phyloP scores from a whole-genome alignment of 2,329 filamentous ascomycete genomes.

The Hypoxylon sp. region DNA sequence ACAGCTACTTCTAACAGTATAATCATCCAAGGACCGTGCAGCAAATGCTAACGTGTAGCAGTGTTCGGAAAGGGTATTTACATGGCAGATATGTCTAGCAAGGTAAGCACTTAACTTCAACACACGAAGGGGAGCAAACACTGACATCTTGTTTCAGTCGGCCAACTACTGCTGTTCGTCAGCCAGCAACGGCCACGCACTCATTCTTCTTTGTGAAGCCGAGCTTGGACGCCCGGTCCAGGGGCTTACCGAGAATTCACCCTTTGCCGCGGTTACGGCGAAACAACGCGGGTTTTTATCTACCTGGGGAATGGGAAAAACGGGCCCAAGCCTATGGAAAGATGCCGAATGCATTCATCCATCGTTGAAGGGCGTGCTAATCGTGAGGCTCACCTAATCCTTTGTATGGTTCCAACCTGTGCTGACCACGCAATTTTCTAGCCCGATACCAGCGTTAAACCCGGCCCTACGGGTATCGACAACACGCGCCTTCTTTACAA shows the following conservation, averaged over 20 bases:
- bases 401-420: slow-evolving; percentile 2
- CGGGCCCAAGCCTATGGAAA: slow-evolving; percentile 79
- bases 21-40: not conserved
- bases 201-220: slow-evolving; percentile 87
- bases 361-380: slow-evolving; percentile 76
- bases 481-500: slow-evolving; percentile 74
- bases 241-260: slow-evolving; percentile 70
- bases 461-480: slow-evolving; percentile 64
- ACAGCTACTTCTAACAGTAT: not conserved
- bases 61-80: slow-evolving; percentile 93
- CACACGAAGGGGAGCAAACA: not conserved
- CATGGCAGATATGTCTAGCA: slow-evolving; percentile 86
- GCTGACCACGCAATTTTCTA: slow-evolving; percentile 48
- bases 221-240: slow-evolving; percentile 84
- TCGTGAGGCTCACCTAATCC: slow-evolving; percentile 65
- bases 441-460: slow-evolving; percentile 65
- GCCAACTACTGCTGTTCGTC: slow-evolving; percentile 79
- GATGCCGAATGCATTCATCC: slow-evolving; percentile 78
- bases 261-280: slow-evolving; percentile 74
- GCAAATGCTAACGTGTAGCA: slow-evolving; percentile 20
- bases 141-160: slow-evolving; percentile 59
- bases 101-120: slow-evolving; percentile 56
- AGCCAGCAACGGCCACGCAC: slow-evolving; percentile 76
- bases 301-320: slow-evolving; percentile 79
- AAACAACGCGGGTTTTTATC: slow-evolving; percentile 72